Conservation (phyloP, 1,284 basidiomycete genomes). For the Pholiota adiposa region DNA sequence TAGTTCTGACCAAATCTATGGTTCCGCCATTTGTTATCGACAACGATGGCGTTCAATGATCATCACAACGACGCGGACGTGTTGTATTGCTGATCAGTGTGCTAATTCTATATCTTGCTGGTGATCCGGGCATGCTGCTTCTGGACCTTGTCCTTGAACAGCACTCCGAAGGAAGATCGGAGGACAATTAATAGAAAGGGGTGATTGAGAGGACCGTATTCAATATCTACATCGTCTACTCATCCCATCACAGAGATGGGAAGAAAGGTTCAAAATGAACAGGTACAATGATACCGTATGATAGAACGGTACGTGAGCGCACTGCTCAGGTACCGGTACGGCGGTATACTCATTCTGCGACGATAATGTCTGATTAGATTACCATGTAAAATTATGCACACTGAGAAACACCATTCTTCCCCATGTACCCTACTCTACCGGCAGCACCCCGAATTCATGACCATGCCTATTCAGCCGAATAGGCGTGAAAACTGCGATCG, state of each 20-base stretch:
- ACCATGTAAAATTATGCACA: neutral
- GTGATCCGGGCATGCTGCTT: neutral
- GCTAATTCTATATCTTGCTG: neutral
- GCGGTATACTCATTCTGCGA: neutral
- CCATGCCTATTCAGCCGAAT: constrained; percentile 12
- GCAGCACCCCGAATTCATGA: neutral
- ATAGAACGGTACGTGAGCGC: neutral
- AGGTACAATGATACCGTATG: neutral
- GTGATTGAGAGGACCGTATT: neutral
- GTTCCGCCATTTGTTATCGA: too few species aligned
- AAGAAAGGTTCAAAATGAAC: neutral
- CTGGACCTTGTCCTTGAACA: neutral
- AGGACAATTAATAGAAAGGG: neutral
- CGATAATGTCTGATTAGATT: neutral
- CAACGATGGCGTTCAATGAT: too few species aligned
- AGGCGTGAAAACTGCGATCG: constrained; percentile 15
- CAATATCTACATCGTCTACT: neutral
- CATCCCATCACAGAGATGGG: neutral
- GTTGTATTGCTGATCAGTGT: neutral
- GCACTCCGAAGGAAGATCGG: neutral
- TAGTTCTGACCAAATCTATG: neutral
- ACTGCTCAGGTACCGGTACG: neutral
- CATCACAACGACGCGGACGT: neutral
- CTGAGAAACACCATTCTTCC: neutral
- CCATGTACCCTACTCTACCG: neutral